Percentiles rank a stretch among this genome's conserved stretches.
Conservation (phyloP, 176 grass and related monocot genomes). For the Saccharum spontaneum region DNA sequence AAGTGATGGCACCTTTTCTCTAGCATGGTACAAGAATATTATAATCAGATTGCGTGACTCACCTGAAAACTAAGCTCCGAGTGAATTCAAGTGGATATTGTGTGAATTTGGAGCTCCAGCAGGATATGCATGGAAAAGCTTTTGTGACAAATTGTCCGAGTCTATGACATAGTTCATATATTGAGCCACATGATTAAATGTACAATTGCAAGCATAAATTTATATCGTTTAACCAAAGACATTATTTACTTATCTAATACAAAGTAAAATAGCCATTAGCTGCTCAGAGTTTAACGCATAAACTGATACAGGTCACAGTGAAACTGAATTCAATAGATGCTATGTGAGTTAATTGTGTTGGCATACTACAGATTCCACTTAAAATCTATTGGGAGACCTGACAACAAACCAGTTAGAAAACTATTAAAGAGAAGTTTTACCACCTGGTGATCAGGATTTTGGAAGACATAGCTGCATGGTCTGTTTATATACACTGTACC, state of each 20-base stretch:
- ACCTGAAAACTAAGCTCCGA: neutral
- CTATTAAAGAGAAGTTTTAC: conserved; percentile 21
- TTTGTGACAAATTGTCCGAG: neutral
- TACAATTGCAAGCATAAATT: conserved; percentile 32
- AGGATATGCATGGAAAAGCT: conserved; percentile 34
- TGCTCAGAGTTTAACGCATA: conserved; percentile 43
- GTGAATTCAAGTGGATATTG: neutral
- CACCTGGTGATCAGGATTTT: conserved; percentile 98
- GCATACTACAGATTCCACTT: neutral
- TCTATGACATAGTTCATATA: neutral
- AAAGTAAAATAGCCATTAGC: conserved; percentile 49
- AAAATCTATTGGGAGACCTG: neutral
- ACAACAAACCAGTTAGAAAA: conserved; percentile 1
- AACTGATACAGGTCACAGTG: conserved; percentile 43
- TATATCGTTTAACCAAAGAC: conserved; percentile 50
- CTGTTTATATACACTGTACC: conserved; percentile 62
- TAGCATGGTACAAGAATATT: neutral
- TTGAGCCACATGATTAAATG: neutral
- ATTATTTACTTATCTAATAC: conserved; percentile 46
- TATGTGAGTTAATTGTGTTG: neutral
- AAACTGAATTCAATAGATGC: neutral
- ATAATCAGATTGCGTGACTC: neutral
- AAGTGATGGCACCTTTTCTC: neutral
- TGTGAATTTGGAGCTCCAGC: neutral
- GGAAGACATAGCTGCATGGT: conserved; percentile 92